Evolutionary conservation across 805 yeast species (phyloP), one percentile per base, ranked within the genome.

Genomic region (Wickerhamomyces canadensis): DNA sequence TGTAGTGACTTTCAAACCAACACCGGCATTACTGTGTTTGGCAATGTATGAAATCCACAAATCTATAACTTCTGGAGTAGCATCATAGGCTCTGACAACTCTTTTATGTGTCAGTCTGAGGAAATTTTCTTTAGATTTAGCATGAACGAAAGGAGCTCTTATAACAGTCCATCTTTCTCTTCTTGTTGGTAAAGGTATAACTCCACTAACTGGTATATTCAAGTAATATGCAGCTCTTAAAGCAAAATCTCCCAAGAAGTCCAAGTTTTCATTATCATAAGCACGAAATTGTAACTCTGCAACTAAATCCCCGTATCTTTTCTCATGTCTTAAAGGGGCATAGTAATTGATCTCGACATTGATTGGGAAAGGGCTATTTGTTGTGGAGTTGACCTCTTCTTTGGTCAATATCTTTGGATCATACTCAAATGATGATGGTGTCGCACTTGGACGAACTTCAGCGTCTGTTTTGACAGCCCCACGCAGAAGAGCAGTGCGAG

Each of bases 101-200:
- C 95, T 76, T 51, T 81, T 78, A 59, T 77, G 84, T 1, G 98
- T 93, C 34, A 76, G 72, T 66, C 98, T 80, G 66, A 85, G 84
- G 64, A 84, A 93, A 68, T 91, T 93, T 66, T 91, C 95, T 65
- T 93, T 93, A 9, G 93, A 74, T 60, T 88, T 89, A 36, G 97
- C 95, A 55, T 86, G 93, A 16, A 84, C 96, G 59, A 93, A 93
- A 2, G 97, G 97, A 4, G 96, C 80, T 58, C 81, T 76, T 53
- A 83, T 88, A 31, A 93, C 96, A 0, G 98, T 93, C 86, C 96
- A 91, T 49, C 88, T 75, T 61, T 91, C 84, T 51, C 80, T 76
- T 56, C 78, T 82, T 4, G 83, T 78, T 45, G 78, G 82, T 45
- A 76, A 60, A 34, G 80, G 84, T 24, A 67, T 70, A 15, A 91